These are phyloP conservation scores for Mucor irregularis DNA, from an alignment of 371 early-diverging fungal species.

Conservation along the genomic window DNA sequence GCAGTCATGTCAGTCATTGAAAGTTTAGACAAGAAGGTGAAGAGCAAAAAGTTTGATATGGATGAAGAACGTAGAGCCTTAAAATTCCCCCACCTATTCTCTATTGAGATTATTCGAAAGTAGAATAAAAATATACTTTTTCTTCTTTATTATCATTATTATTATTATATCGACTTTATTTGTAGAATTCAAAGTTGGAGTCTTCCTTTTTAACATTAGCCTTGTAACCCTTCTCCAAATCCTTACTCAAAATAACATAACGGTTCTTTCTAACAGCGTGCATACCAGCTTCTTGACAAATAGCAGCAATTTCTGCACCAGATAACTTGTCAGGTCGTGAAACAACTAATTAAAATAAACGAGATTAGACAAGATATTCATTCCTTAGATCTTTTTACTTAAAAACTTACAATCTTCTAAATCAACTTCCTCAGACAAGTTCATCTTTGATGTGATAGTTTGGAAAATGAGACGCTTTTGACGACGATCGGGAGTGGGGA, in stretches of 20 bases:
- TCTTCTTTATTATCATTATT: neutral
- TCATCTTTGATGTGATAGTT: constrained; percentile 99
- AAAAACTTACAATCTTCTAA: constrained; percentile 91
- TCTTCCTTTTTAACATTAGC: constrained; percentile 96
- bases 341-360: constrained; percentile 65
- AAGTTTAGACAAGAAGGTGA: constrained; percentile 29
- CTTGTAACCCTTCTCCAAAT: constrained; percentile 98
- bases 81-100: constrained; percentile 26
- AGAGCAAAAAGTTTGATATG: constrained; percentile 29
- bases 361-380: neutral
- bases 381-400: neutral
- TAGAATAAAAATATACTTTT: neutral
- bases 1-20: constrained; percentile 35
- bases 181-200: constrained; percentile 95
- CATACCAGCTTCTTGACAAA: constrained; percentile 99
- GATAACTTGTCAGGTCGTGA: constrained; percentile 97
- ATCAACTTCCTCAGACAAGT: constrained; percentile 97
- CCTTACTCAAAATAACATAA: constrained; percentile 96
- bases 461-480: constrained; percentile 99
- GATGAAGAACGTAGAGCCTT: constrained; percentile 25
- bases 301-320: constrained; percentile 99
- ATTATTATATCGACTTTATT: constrained; percentile 47
- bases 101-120: constrained; percentile 17
- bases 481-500: constrained; percentile 99
- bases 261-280: constrained; percentile 98